Conservation (phyloP, 371 early-diverging fungal species). For the Syncephalastrum contaminatum region DNA sequence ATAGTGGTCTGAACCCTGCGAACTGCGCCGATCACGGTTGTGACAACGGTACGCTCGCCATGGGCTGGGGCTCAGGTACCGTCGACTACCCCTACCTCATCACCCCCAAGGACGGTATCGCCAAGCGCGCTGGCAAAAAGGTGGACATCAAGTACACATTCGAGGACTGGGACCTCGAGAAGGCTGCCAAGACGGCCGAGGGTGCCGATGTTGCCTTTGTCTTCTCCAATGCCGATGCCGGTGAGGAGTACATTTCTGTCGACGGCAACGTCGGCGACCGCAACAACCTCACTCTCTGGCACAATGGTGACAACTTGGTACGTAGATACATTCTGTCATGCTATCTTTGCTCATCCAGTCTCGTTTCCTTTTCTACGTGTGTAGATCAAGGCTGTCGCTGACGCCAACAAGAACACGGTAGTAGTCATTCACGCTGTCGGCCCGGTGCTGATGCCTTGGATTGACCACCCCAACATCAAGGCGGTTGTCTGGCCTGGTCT, state of each 20-base stretch:
- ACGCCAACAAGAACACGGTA: constrained; percentile 38
- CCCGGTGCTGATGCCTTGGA: constrained; percentile 50
- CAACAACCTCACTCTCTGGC: constrained; percentile 55
- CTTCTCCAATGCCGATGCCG: constrained; percentile 57
- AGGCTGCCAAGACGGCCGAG: constrained; percentile 33
- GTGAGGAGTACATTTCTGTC: constrained; percentile 48
- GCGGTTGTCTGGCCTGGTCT: constrained; percentile 44
- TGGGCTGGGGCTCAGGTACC: constrained; percentile 69
- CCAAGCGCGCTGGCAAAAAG: constrained; percentile 24
- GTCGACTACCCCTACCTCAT: constrained; percentile 60
- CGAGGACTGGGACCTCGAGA: constrained; percentile 39
- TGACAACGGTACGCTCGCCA: constrained; percentile 51
- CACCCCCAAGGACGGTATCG: constrained; percentile 42
- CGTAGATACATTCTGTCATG: neutral
- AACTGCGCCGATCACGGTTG: constrained; percentile 30
- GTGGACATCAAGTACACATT: constrained; percentile 29
- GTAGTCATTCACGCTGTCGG: constrained; percentile 55
- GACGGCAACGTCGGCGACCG: constrained; percentile 56
- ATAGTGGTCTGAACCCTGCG: constrained; percentile 16
- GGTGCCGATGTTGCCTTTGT: constrained; percentile 55
- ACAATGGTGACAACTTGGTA: constrained; percentile 59
- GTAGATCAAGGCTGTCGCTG: constrained; percentile 44
- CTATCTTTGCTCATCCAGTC: neutral
- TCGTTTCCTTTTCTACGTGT: neutral
- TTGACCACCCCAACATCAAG: constrained; percentile 45